A percentile compares a stretch with the other conserved stretches of the same genome.
These are phyloP conservation scores for Chlorella sp. DNA, from an alignment of 139 green algal genomes.

Conservation along the genomic window DNA sequence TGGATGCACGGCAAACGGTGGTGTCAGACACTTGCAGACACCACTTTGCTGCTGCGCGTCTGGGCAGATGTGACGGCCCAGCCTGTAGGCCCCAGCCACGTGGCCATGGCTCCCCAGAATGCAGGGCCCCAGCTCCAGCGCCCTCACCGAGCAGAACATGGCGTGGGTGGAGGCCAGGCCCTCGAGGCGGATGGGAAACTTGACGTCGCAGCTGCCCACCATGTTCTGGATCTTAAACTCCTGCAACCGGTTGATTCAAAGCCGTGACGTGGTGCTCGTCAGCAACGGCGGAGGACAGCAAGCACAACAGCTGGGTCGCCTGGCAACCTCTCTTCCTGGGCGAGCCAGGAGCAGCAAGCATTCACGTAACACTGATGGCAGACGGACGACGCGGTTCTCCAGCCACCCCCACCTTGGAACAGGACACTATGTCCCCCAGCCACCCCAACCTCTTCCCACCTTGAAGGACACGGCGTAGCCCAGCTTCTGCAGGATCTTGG, in stretches of 20 bases:
- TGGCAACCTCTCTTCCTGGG: not conserved
- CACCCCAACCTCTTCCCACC: conserved; percentile 32
- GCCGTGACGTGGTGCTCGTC: not conserved
- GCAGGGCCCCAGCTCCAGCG: not conserved
- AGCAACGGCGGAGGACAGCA: not conserved
- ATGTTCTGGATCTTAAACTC: conserved; percentile 89
- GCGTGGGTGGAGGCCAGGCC: conserved; percentile 86
- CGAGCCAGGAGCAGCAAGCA: too few species aligned
- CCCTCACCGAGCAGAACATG: conserved; percentile 80
- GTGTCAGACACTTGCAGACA: too few species aligned
- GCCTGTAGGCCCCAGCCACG: too few species aligned
- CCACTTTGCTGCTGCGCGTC: too few species aligned
- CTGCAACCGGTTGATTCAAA: not conserved
- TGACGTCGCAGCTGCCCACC: conserved; percentile 97
- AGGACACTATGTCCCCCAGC: not conserved
- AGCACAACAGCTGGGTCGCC: too few species aligned
- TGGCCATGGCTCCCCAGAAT: too few species aligned
- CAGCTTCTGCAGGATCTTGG: conserved; percentile 94
- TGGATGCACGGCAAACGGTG: too few species aligned
- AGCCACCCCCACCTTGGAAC: too few species aligned
- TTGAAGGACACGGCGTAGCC: conserved; percentile 86
- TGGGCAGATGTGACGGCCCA: too few species aligned
- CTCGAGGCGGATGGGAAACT: conserved; percentile 98
- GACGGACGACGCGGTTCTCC: too few species aligned
- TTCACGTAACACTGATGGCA: too few species aligned